Base-by-base conservation (phyloP, 169 alveolate genomes). In the Cardiosporidium cionae region DNA sequence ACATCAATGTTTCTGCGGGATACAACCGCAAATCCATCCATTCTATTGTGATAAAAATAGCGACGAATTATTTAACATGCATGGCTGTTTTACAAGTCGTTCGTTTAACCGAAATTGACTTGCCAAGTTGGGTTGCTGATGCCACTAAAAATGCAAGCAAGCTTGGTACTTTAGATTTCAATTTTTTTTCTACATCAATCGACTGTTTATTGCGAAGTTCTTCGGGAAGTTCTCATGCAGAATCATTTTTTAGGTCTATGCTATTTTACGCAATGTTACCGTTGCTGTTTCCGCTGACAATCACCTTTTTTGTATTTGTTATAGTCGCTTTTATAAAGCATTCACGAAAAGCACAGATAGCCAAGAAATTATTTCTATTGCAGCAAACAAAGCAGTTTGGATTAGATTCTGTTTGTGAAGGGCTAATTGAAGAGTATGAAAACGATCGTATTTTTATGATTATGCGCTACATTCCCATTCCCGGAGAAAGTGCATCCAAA, bases 21-120 rank as follows among this genome's bases (percentile, higher is more conserved):
- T 89, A 79, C 78, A 85, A 89, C 71, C 74, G 94, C 32, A 65
- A 88, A n/a, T 89, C 94, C 9, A 89, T 87, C 27, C 94, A 89
- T 82, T 89, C 94, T 0, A 84, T 89, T 34, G 93, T 89, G 54
- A 87, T 89, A 44, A 89, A 89, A 76, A 89, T 89, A 31, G 92
- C 93, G 7, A 83, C 89, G 32, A 89, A 89, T 74, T 89, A 83
- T 72, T 63, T 84, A 31, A 78, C 89, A 2, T 78, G 93, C 36
- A 85, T 87, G 87, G 71, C 90, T 22, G 90, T 89, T 7, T 64
- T 89, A 31, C 71, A 71, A 9, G 89, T 87, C 44, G 68, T 89
- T 28, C 84, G 85, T 70, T 82, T 79, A n/a, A 78, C 52, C 44
- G 80, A 87, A 34, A 58, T 86, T 0, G 67, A 64, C 25, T 36